Conservation (phyloP, 2,329 filamentous ascomycete species). For the Botryosphaeria agaves region DNA sequence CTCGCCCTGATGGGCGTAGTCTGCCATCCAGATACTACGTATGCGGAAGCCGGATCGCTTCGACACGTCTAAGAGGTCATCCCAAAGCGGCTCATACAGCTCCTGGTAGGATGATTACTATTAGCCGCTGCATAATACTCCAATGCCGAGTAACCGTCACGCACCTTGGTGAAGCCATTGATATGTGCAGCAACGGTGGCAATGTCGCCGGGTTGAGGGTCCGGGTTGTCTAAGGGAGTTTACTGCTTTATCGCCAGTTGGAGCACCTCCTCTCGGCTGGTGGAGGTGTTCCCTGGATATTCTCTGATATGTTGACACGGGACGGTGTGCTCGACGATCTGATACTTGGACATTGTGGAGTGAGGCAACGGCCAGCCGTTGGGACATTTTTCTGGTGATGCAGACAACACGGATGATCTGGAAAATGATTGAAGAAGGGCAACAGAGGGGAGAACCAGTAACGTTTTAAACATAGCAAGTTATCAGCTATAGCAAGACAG, state of each 20-base stretch:
- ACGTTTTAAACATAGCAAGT: no score
- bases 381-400: no score
- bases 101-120: constrained; percentile 53
- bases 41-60: constrained; percentile 48
- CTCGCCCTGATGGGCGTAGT: constrained; percentile 70
- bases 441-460: no score
- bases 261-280: constrained; percentile 57
- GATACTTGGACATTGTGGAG: no score
- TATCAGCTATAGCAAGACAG: no score
- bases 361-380: no score
- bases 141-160: no score
- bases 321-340: constrained; percentile 59
- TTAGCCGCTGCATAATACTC: no score
- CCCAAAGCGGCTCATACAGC: constrained; percentile 83
- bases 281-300: constrained; percentile 55
- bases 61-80: constrained; percentile 50
- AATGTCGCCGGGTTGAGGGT: constrained; percentile 55
- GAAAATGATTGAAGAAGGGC: no score
- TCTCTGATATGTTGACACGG: constrained; percentile 66
- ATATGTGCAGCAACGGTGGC: constrained; percentile 79
- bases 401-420: no score
- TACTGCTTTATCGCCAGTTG: constrained; percentile 76
- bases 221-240: constrained; percentile 51
- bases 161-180: constrained; percentile 81
- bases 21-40: constrained; percentile 74